A percentile compares a stretch with the other conserved stretches of the same genome.
These are phyloP conservation scores for Trichoderma cornu-damae DNA, from an alignment of 2,329 filamentous ascomycete species.

Conservation along the genomic window DNA sequence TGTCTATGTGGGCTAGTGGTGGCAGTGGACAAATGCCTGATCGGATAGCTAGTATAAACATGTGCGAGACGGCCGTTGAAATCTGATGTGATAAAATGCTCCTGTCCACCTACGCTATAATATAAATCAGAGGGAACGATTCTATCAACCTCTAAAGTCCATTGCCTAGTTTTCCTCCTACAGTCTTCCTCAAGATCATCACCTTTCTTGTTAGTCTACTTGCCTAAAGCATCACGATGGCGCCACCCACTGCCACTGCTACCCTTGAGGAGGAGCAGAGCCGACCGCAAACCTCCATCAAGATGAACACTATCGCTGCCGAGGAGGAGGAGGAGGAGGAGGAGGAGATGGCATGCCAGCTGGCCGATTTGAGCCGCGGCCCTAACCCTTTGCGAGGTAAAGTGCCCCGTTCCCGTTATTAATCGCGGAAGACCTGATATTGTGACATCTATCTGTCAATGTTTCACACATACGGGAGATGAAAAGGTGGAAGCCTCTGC, in stretches of 20 bases:
- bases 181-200: neutral
- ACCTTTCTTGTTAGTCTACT: neutral
- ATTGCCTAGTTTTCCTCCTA: neutral
- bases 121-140: neutral
- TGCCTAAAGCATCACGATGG: conserved; percentile 5
- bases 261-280: conserved; percentile 4
- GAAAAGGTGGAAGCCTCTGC: neutral
- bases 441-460: too few relatives aligned
- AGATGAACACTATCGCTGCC: conserved; percentile 4
- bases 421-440: too few relatives aligned
- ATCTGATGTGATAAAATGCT: neutral
- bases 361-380: conserved; percentile 24
- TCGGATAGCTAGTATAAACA: neutral
- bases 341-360: conserved; percentile 21
- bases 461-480: neutral
- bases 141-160: neutral
- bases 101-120: neutral
- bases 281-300: conserved; percentile 3
- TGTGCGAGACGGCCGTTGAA: neutral
- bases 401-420: neutral
- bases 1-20: neutral
- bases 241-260: conserved; percentile 19
- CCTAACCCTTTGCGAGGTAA: conserved; percentile 25
- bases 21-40: neutral
- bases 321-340: conserved; percentile 19